Conservation (phyloP, 768 basidiomycete species). For the Panaeolus cyanescens region DNA sequence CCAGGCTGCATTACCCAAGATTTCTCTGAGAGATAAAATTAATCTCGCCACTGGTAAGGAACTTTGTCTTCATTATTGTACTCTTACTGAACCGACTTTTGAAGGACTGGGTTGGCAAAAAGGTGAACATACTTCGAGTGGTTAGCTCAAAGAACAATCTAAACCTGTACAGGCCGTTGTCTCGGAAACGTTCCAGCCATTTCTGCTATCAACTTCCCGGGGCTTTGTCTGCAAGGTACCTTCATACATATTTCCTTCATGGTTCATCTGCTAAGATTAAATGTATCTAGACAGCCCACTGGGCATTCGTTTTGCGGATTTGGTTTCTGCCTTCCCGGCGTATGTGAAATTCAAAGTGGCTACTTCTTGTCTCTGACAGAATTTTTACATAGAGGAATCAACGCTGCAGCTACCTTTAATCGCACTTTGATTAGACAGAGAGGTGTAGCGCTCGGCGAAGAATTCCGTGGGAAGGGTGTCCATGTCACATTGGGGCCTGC, state of each 20-base stretch:
- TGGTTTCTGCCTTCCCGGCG: constrained; percentile 52
- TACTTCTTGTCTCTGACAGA: background rate
- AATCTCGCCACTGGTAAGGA: constrained; percentile 52
- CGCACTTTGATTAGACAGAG: constrained; percentile 57
- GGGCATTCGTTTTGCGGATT: constrained; percentile 50
- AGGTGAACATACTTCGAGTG: constrained; percentile 20
- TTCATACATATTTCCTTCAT: too few species aligned
- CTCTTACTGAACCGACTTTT: background rate
- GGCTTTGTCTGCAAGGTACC: constrained; percentile 53
- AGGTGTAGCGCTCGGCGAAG: constrained; percentile 57
- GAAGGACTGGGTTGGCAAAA: constrained; percentile 45
- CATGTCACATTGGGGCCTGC: constrained; percentile 53
- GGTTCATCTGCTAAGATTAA: too few species aligned
- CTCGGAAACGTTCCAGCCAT: constrained; percentile 54
- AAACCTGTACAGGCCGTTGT: constrained; percentile 34
- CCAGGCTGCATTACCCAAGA: constrained; percentile 45
- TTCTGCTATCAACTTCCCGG: constrained; percentile 47
- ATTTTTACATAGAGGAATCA: constrained; percentile 40
- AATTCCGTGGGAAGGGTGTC: constrained; percentile 63
- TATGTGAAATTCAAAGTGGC: constrained; percentile 22
- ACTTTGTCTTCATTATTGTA: background rate
- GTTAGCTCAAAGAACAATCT: background rate
- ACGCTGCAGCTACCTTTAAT: constrained; percentile 55
- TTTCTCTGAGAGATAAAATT: constrained; percentile 59
- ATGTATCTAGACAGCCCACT: constrained; percentile 41